Conservation (phyloP, 1,139 yeast species). For the Spathaspora sp. region DNA sequence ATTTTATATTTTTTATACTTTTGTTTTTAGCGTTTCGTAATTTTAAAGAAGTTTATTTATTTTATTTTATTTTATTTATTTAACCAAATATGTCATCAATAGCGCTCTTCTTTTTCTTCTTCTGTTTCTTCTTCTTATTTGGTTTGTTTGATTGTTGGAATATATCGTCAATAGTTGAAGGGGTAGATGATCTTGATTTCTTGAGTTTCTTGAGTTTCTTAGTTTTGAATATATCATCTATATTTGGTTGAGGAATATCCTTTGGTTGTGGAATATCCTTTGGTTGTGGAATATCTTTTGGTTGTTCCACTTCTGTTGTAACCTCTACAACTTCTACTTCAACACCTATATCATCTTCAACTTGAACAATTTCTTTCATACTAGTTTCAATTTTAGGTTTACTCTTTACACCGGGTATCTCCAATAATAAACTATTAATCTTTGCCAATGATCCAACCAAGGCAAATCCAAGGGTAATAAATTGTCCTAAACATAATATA, state of each 20-base stretch:
- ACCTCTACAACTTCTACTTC: constrained; percentile 17
- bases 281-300: neutral
- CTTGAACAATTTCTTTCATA: constrained; percentile 8
- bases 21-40: neutral
- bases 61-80: too few species aligned
- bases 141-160: constrained; percentile 13
- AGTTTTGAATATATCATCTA: constrained; percentile 2
- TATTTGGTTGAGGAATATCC: neutral
- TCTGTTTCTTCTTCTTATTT: constrained; percentile 40
- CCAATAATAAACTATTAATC: constrained; percentile 34
- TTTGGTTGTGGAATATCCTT: neutral
- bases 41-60: neutral
- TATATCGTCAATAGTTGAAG: constrained; percentile 6
- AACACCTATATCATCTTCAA: constrained; percentile 28
- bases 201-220: constrained; percentile 10
- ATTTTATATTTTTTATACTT: neutral
- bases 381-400: constrained; percentile 4
- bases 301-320: constrained; percentile 5
- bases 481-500: constrained; percentile 75
- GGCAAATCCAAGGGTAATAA: constrained; percentile 70
- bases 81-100: constrained; percentile 56
- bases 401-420: constrained; percentile 15
- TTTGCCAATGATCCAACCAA: constrained; percentile 58
- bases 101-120: constrained; percentile 45
- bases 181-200: constrained; percentile 8